These are phyloP conservation scores for Aspergillus funiculosus DNA, from an alignment of 495 filamentous ascomycete species.

Conservation along the genomic window DNA sequence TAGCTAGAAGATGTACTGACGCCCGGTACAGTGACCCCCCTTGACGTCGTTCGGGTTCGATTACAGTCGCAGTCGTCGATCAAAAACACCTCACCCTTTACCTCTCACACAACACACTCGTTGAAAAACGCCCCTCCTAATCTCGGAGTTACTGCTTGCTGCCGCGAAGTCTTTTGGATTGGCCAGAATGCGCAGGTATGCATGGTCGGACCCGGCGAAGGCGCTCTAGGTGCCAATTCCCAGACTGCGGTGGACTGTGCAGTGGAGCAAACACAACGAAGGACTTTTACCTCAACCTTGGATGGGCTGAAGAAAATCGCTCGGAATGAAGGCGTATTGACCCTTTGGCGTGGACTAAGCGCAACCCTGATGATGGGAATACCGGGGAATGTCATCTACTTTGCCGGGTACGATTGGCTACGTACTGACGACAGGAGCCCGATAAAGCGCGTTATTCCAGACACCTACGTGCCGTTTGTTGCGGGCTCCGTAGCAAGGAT, in stretches of 20 bases:
- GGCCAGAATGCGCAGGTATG: conserved; percentile 81
- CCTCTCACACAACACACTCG: conserved; percentile 45
- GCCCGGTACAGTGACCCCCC: conserved; percentile 67
- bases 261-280: conserved; percentile 75
- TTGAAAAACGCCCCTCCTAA: conserved; percentile 65
- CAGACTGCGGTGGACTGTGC: conserved; percentile 61
- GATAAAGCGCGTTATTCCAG: conserved; percentile 52
- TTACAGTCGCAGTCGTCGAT: conserved; percentile 73
- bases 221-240: conserved; percentile 28
- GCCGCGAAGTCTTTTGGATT: conserved; percentile 94
- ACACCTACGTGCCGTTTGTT: conserved; percentile 67
- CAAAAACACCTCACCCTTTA: conserved; percentile 33
- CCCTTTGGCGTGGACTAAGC: conserved; percentile 88
- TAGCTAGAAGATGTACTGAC: conserved; percentile 18
- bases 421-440: conserved; percentile 65
- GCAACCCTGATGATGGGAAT: conserved; percentile 93
- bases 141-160: conserved; percentile 91
- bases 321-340: conserved; percentile 80
- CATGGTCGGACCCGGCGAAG: conserved; percentile 50
- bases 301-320: conserved; percentile 94
- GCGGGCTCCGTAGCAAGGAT: conserved; percentile 74
- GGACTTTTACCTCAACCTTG: conserved; percentile 81
- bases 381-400: conserved; percentile 96
- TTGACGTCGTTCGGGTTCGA: conserved; percentile 94
- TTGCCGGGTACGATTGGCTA: conserved; percentile 96